Evolutionary conservation across 2,329 filamentous ascomycete genomes (phyloP).

Genomic region (Diaporthe aspalathi): DNA sequence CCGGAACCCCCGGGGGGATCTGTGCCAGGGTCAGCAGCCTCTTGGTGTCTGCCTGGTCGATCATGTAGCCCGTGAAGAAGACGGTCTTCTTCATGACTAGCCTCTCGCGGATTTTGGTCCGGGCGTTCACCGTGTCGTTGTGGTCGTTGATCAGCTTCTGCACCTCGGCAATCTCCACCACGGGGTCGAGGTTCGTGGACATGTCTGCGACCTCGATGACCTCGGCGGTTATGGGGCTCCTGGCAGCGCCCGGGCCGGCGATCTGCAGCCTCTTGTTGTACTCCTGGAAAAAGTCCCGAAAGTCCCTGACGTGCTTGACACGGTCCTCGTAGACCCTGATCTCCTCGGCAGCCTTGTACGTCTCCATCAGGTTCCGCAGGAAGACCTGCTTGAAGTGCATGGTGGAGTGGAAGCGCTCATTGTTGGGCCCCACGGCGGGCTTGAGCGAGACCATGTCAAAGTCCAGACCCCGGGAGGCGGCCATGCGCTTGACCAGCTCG

Average conservation of each 20-base stretch:
- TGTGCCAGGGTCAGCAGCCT: slow-evolving; percentile 77
- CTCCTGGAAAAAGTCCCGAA: slow-evolving; percentile 83
- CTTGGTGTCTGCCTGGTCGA: slow-evolving; percentile 77
- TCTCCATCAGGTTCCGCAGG: slow-evolving; percentile 83
- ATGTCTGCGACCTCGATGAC: slow-evolving; percentile 88
- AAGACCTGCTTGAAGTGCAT: slow-evolving; percentile 94
- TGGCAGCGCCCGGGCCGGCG: slow-evolving; percentile 58
- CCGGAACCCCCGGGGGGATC: slow-evolving; percentile 70
- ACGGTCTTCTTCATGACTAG: slow-evolving; percentile 87
- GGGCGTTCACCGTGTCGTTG: slow-evolving; percentile 69
- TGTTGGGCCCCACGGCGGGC: slow-evolving; percentile 82
- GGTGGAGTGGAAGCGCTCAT: slow-evolving; percentile 82
- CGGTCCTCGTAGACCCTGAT: slow-evolving; percentile 80
- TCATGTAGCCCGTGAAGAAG: slow-evolving; percentile 92
- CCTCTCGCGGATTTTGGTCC: slow-evolving; percentile 50
- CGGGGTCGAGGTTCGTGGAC: slow-evolving; percentile 78
- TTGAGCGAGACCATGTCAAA: slow-evolving; percentile 93
- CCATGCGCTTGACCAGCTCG: slow-evolving; percentile 84
- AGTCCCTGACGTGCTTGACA: slow-evolving; percentile 77
- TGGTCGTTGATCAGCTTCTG: slow-evolving; percentile 91
- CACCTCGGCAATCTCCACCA: slow-evolving; percentile 83
- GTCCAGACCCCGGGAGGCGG: slow-evolving; percentile 78
- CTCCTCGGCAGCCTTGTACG: slow-evolving; percentile 85
- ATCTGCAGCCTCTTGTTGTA: slow-evolving; percentile 72
- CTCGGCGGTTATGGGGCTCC: slow-evolving; percentile 76